Evolutionary conservation across 805 yeast genomes (phyloP).

Genomic region (Candida mattraensis): DNA sequence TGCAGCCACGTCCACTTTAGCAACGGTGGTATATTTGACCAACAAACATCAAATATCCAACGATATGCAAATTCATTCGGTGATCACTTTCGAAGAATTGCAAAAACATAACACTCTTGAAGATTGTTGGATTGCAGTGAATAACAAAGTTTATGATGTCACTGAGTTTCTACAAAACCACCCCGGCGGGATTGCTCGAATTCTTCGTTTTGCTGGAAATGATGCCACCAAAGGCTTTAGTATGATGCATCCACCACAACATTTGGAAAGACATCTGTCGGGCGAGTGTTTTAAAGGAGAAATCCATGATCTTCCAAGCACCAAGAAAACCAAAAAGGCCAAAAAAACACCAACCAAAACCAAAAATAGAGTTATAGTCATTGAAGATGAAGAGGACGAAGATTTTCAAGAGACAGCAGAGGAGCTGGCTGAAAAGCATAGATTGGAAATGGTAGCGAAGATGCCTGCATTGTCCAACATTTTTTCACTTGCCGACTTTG

Average conservation of each 20-base stretch:
- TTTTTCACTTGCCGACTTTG: conserved; percentile 80
- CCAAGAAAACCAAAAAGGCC: conserved; percentile 26
- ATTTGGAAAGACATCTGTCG: conserved; percentile 26
- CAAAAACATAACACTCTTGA: conserved; percentile 49
- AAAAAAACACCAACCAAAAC: conserved; percentile 21
- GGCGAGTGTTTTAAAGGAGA: conserved; percentile 39
- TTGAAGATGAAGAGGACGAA: conserved; percentile 9
- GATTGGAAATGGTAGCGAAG: conserved; percentile 37
- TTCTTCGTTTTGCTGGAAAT: conserved; percentile 46
- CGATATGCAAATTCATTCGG: conserved; percentile 1
- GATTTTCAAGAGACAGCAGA: too few species aligned
- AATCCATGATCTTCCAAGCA: conserved; percentile 26
- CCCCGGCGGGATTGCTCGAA: conserved; percentile 49
- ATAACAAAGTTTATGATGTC: conserved; percentile 72
- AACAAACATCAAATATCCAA: not conserved
- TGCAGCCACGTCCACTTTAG: too few species aligned
- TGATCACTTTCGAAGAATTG: conserved; percentile 32
- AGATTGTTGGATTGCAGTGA: conserved; percentile 86
- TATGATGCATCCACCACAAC: conserved; percentile 28
- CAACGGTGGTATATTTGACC: not conserved
- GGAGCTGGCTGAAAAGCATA: conserved; percentile 36
- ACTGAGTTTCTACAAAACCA: conserved; percentile 45
- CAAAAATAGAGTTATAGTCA: conserved; percentile 50
- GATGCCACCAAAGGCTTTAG: conserved; percentile 43
- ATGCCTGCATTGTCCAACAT: conserved; percentile 71